Evolutionary conservation across 495 filamentous ascomycete species (phyloP), one percentile per base, ranked within the genome.

Genomic region (Evernia prunastri): DNA sequence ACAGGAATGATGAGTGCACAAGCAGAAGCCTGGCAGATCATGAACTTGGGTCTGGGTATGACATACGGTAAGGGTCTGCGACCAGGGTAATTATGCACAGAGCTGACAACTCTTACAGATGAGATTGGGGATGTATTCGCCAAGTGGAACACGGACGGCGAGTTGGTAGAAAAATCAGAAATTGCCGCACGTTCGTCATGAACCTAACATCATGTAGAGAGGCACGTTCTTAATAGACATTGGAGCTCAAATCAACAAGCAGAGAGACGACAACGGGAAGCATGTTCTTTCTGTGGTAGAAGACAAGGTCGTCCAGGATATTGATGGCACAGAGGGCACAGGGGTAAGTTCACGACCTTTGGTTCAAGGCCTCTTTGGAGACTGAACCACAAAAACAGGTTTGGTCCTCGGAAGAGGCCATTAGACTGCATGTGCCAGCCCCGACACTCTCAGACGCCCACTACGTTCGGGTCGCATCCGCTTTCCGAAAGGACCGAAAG

Each of bases 271-370:
- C 11, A 71, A 73, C 6, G 77, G 78, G 20, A 74, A 82, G 59
- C 78, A 82, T 54, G 83, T 91, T 3, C 78, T 91, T 7, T 81
- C 84, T 29, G 78, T 82, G 37, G 81, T 90, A 13, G 81, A 86
- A 63, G 89, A 91, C 72, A 92, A 90, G 63, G 87, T 90, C 0
- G 87, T 90, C 3, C 87, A 91, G 76, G 86, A 90, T 64, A 81
- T 83, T 57, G 84, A 87, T 59, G 77, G 79, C 64, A 81, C 80
- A 36, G 87, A 91, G 72, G 87, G 89, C 11, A 92, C 88, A 8
- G 82, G 86, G 0, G 76, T 84, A 66, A 90, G 84, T 86, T 42
- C 45, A 18, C 33, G 39, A 15, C 29, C 37, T 12, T 17, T 36
- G 51, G 5, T 36, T n/a, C 17, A 15, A 36, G 23, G n/a, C 8